Conservation (phyloP, 1,284 basidiomycete genomes). For the Tylopilus sp. region DNA sequence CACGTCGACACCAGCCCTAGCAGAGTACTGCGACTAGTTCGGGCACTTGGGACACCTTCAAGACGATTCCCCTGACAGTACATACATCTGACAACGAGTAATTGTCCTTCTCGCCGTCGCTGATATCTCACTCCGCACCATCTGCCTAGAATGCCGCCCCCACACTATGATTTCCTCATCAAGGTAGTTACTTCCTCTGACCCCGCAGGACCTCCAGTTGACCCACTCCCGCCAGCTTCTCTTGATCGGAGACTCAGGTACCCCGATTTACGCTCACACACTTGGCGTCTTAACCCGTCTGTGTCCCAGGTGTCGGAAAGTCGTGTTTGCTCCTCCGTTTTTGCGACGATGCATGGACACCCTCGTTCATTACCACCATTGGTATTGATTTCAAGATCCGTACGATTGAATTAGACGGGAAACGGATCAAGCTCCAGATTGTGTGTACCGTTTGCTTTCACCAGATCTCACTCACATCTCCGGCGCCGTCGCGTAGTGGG, state of each 20-base stretch:
- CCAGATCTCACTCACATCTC: slow-evolving; percentile 6
- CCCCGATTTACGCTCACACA: slow-evolving; percentile 2
- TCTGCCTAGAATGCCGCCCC: slow-evolving; percentile 64
- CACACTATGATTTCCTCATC: slow-evolving; percentile 91
- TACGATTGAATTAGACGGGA: slow-evolving; percentile 94
- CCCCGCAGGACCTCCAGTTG: background rate
- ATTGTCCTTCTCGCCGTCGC: background rate
- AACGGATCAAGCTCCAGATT: slow-evolving; percentile 95
- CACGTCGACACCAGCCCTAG: background rate
- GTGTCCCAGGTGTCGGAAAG: slow-evolving; percentile 85
- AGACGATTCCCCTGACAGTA: background rate
- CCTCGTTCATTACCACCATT: slow-evolving; percentile 99
- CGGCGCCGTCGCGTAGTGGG: slow-evolving; percentile 64
- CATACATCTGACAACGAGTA: slow-evolving; percentile 1
- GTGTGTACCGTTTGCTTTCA: slow-evolving; percentile 47
- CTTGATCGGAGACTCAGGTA: slow-evolving; percentile 95
- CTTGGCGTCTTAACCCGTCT: background rate
- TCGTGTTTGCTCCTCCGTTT: slow-evolving; percentile 97
- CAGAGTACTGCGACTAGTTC: background rate
- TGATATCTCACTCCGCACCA: background rate
- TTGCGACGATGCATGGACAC: slow-evolving; percentile 99
- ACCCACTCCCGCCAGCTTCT: slow-evolving; percentile 60
- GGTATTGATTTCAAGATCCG: slow-evolving; percentile 97
- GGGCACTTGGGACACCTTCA: background rate
- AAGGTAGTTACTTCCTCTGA: slow-evolving; percentile 53